phyloP scores from a whole-genome alignment of 139 green algal species.

The Picochlorum sp. region DNA sequence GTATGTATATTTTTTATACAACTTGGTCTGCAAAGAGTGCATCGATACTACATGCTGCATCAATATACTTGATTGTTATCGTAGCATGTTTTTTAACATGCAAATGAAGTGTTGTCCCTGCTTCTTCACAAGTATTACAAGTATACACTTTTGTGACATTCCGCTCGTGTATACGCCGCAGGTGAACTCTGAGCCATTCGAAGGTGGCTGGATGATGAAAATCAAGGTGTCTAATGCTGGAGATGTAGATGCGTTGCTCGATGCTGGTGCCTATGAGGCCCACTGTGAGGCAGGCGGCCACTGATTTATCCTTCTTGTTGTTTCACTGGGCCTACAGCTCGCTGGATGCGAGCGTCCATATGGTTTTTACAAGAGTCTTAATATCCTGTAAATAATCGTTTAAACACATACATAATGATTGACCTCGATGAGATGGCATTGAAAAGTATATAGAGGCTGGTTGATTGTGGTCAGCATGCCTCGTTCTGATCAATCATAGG shows the following conservation, averaged over 20 bases:
- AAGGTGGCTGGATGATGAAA: constrained; percentile 93
- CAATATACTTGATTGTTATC: no score
- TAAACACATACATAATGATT: no score
- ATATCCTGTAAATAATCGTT: no score
- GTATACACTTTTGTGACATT: neutral
- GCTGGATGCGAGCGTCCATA: no score
- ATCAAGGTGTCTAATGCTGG: constrained; percentile 73
- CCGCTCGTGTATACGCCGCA: constrained; percentile 39
- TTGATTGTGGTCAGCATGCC: no score
- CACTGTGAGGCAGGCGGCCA: constrained; percentile 28
- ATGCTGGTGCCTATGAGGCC: constrained; percentile 67
- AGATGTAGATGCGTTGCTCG: constrained; percentile 66
- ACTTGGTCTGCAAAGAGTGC: neutral
- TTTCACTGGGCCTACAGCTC: no score
- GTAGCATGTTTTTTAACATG: neutral
- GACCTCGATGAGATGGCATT: no score
- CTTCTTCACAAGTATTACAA: neutral
- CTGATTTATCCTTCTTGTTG: neutral
- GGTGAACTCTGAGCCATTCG: constrained; percentile 80
- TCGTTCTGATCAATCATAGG: no score
- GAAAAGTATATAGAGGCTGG: no score
- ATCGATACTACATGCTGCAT: neutral
- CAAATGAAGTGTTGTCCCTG: neutral
- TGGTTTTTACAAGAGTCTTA: no score
- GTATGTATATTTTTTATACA: no score